phyloP scores from a whole-genome alignment of 495 filamentous ascomycete species.

The Penicillium lagena region DNA sequence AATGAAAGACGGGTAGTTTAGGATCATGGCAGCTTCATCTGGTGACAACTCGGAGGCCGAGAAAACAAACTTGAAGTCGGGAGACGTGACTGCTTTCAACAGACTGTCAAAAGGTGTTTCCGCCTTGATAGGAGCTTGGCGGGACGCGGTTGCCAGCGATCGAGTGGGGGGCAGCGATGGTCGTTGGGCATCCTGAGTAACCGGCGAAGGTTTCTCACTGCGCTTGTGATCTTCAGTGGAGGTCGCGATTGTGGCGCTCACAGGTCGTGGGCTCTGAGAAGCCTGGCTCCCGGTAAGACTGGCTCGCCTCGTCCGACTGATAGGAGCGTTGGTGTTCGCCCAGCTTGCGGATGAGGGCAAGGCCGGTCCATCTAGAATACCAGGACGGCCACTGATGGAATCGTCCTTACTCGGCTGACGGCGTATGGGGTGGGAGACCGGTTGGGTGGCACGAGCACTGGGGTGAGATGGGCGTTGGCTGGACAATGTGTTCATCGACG shows the following conservation, averaged over 20 bases:
- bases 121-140: slow-evolving; percentile 13
- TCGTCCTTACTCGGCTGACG: slow-evolving; percentile 73
- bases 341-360: slow-evolving; percentile 90
- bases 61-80: slow-evolving; percentile 58
- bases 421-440: slow-evolving; percentile 64
- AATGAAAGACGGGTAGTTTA: slow-evolving; percentile 70
- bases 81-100: slow-evolving; percentile 48
- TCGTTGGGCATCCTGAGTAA: slow-evolving; percentile 18
- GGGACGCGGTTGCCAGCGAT: slow-evolving; percentile 15
- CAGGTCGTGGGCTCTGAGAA: slow-evolving; percentile 71
- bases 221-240: slow-evolving; percentile 34
- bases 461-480: slow-evolving; percentile 55
- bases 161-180: slow-evolving; percentile 16
- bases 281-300: slow-evolving; percentile 75
- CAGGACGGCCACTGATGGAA: slow-evolving; percentile 47
- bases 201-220: slow-evolving; percentile 24
- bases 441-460: slow-evolving; percentile 23
- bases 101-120: slow-evolving; percentile 37
- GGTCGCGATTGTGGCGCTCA: slow-evolving; percentile 51
- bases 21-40: slow-evolving; percentile 50
- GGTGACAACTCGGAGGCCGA: slow-evolving; percentile 40
- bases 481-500: slow-evolving; percentile 84
- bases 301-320: slow-evolving; percentile 59
- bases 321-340: slow-evolving; percentile 70
- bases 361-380: slow-evolving; percentile 67